Evolutionary conservation across 2,329 filamentous ascomycete genomes (phyloP).

Genomic region (Sarocladium oryzae): DNA sequence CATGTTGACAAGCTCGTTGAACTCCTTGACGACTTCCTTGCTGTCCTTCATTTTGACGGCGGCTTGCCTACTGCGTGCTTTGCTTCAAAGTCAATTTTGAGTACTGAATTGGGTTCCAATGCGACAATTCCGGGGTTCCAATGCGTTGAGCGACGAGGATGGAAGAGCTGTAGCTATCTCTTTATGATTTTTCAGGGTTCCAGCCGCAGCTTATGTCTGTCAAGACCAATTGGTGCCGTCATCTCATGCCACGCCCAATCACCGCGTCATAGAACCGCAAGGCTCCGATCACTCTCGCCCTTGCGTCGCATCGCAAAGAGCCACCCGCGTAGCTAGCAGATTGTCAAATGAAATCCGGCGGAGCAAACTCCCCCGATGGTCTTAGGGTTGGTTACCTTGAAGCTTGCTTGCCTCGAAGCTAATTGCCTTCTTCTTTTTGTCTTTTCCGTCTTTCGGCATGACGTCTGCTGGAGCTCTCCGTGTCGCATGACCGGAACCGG

Average conservation of each 20-base stretch:
- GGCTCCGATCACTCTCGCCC: not conserved
- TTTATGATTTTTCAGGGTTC: not conserved
- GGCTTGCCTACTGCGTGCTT: not conserved
- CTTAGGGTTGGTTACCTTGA: too few relatives aligned
- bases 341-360: too few relatives aligned
- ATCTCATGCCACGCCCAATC: not conserved
- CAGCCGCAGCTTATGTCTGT: not conserved
- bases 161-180: not conserved
- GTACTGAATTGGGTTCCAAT: too few relatives aligned
- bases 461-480: too few relatives aligned
- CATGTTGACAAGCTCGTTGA: slow-evolving; percentile 64
- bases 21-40: slow-evolving; percentile 42
- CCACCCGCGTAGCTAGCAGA: too few relatives aligned
- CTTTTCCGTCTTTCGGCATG: too few relatives aligned
- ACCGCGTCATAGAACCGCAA: slow-evolving; percentile 8
- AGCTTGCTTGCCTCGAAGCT: too few relatives aligned
- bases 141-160: too few relatives aligned
- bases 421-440: too few relatives aligned
- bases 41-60: slow-evolving; percentile 16
- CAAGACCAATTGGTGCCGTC: not conserved
- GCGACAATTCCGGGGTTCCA: too few relatives aligned
- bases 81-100: too few relatives aligned
- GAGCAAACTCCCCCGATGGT: too few relatives aligned
- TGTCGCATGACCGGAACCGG: not conserved
- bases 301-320: not conserved